phyloP scores from a whole-genome alignment of 768 basidiomycete species.

The Pleurotus tuoliensis region DNA sequence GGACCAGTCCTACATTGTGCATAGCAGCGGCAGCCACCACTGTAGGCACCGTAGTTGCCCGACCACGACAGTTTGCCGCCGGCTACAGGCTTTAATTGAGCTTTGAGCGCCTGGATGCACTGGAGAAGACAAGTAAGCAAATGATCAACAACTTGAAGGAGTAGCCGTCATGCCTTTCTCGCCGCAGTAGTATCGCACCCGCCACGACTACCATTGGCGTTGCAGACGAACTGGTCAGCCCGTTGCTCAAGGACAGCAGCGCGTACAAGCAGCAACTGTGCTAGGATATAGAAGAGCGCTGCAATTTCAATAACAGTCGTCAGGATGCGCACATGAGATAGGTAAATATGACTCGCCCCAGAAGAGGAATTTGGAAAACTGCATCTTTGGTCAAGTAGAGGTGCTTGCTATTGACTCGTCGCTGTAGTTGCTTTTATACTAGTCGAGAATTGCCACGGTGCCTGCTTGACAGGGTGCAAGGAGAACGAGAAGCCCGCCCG shows the following conservation, averaged over 20 bases:
- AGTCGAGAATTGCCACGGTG: background rate
- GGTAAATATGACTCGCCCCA: background rate
- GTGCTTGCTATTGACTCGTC: background rate
- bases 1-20: background rate
- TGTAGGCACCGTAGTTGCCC: background rate
- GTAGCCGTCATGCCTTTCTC: background rate
- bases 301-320: background rate
- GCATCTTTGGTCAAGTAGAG: background rate
- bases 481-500: conserved; percentile 5
- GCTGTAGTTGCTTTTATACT: background rate
- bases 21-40: conserved; percentile 5
- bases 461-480: background rate
- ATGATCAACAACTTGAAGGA: background rate
- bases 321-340: background rate
- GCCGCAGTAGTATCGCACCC: background rate
- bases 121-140: background rate
- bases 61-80: background rate
- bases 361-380: background rate
- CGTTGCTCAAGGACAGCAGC: conserved; percentile 6
- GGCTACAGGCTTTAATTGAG: background rate
- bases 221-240: background rate
- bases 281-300: background rate
- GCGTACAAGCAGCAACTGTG: background rate
- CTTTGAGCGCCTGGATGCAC: conserved; percentile 1
- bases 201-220: background rate